Percentiles rank a stretch among this genome's conserved stretches.
Conservation (phyloP, 495 filamentous ascomycete species). For the Thozetella sp. region DNA sequence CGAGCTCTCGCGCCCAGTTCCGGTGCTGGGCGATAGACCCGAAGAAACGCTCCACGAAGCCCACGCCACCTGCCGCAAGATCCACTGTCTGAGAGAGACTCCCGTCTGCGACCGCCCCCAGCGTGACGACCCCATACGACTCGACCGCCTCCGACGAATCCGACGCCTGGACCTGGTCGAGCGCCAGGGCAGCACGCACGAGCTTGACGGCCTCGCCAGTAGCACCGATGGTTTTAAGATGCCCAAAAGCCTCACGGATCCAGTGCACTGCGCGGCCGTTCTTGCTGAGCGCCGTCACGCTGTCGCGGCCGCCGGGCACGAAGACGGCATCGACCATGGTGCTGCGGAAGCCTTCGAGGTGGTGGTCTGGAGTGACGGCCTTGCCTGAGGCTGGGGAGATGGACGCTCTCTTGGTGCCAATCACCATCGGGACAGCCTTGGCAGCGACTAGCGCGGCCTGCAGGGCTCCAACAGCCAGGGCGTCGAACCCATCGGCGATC, state of each 20-base stretch:
- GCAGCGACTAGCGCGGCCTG: slow-evolving; percentile 62
- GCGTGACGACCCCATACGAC: slow-evolving; percentile 72
- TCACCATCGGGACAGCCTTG: slow-evolving; percentile 70
- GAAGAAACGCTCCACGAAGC: slow-evolving; percentile 64
- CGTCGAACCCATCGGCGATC: slow-evolving; percentile 81
- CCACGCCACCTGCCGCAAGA: slow-evolving; percentile 62
- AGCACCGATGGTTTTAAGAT: slow-evolving; percentile 78
- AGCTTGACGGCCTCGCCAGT: slow-evolving; percentile 71
- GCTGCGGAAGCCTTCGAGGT: slow-evolving; percentile 79
- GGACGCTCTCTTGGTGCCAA: slow-evolving; percentile 62
- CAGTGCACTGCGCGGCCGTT: slow-evolving; percentile 81
- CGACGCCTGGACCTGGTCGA: slow-evolving; percentile 56
- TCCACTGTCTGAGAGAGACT: slow-evolving; percentile 55
- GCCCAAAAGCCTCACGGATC: slow-evolving; percentile 81
- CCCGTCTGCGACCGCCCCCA: slow-evolving; percentile 49
- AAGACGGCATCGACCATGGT: slow-evolving; percentile 88
- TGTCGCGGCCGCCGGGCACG: slow-evolving; percentile 72
- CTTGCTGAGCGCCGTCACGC: slow-evolving; percentile 59
- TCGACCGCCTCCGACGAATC: slow-evolving; percentile 54
- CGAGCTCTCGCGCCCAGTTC: slow-evolving; percentile 72
- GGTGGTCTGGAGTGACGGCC: slow-evolving; percentile 73
- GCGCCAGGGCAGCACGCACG: slow-evolving; percentile 55
- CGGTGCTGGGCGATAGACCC: slow-evolving; percentile 69
- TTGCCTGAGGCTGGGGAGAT: slow-evolving; percentile 61
- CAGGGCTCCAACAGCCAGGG: slow-evolving; percentile 62